Conservation (phyloP, 2,329 filamentous ascomycete species). For the Trichoderma cornu-damae region DNA sequence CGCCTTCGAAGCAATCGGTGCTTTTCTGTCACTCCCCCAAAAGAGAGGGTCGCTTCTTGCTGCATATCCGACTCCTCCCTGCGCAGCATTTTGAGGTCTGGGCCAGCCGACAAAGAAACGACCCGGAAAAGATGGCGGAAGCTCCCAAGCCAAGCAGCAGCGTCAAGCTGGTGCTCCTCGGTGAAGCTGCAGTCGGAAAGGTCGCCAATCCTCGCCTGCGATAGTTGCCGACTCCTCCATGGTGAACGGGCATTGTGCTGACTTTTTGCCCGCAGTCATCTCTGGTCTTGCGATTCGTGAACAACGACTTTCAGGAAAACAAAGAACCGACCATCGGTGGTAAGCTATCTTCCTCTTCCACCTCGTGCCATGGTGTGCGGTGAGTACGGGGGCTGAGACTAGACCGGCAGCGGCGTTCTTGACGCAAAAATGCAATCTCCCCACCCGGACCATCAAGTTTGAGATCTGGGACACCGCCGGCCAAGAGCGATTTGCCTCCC, state of each 20-base stretch:
- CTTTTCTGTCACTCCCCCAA: background rate
- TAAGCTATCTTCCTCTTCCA: slow-evolving; percentile 40
- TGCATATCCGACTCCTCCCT: background rate
- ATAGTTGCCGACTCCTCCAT: background rate
- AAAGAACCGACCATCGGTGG: slow-evolving; percentile 99
- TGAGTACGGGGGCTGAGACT: background rate
- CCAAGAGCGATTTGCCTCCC: slow-evolving; percentile 92
- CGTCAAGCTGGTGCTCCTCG: slow-evolving; percentile 96
- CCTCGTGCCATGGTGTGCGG: background rate
- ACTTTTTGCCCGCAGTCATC: slow-evolving; percentile 63
- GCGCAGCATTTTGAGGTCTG: background rate
- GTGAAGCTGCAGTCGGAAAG: slow-evolving; percentile 98
- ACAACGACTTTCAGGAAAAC: slow-evolving; percentile 99
- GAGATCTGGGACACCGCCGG: slow-evolving; percentile 98
- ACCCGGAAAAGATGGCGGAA: slow-evolving; percentile 34
- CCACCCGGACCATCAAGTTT: slow-evolving; percentile 85
- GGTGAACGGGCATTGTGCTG: slow-evolving; percentile 21
- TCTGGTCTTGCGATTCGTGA: slow-evolving; percentile 94
- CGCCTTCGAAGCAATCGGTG: background rate
- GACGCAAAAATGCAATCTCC: slow-evolving; percentile 97
- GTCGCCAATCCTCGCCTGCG: slow-evolving; percentile 44
- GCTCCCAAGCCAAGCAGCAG: slow-evolving; percentile 95
- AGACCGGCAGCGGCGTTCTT: slow-evolving; percentile 74
- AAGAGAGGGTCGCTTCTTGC: slow-evolving; percentile 2
- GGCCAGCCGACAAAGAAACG: background rate